These are phyloP conservation scores for Aschersonia sp. DNA, from an alignment of 2,329 filamentous ascomycete genomes.

Conservation along the genomic window DNA sequence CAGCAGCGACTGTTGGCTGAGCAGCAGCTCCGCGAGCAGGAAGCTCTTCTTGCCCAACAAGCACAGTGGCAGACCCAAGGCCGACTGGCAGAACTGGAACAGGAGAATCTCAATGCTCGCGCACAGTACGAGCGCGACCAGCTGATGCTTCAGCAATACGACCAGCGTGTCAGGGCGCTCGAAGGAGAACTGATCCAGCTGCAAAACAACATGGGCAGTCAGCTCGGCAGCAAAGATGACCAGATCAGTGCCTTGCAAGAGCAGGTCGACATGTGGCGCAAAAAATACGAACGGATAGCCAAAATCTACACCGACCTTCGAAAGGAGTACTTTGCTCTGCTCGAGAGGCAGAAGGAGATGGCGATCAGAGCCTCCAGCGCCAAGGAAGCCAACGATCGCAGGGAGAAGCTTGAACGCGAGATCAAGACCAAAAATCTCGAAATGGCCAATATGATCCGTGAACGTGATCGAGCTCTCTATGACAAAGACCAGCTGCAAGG, in stretches of 20 bases:
- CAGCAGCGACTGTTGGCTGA: constrained; percentile 79
- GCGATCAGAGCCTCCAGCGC: constrained; percentile 95
- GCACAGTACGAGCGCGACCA: constrained; percentile 97
- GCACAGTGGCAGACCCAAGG: constrained; percentile 90
- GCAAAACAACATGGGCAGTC: constrained; percentile 69
- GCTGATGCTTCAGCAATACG: constrained; percentile 92
- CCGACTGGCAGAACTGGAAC: constrained; percentile 86
- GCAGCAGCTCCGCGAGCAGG: constrained; percentile 80
- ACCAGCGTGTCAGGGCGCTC: constrained; percentile 81
- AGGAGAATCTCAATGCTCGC: constrained; percentile 84
- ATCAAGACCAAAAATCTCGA: constrained; percentile 99
- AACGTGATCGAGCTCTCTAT: constrained; percentile 83
- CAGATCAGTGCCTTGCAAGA: constrained; percentile 87
- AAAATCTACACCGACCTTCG: constrained; percentile 95
- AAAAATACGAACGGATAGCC: constrained; percentile 90
- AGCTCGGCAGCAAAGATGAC: constrained; percentile 80
- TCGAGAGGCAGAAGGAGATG: constrained; percentile 92
- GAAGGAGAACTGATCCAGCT: constrained; percentile 77
- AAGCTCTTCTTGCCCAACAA: constrained; percentile 78
- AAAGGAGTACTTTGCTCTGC: constrained; percentile 83
- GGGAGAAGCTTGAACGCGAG: constrained; percentile 91
- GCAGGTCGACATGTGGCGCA: constrained; percentile 94
- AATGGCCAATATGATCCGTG: constrained; percentile 94
- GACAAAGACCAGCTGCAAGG: constrained; percentile 82
- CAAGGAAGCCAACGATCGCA: constrained; percentile 86